Evolutionary conservation across 129 eudicot species (phyloP).

Genomic region (Lactuca saligna): DNA sequence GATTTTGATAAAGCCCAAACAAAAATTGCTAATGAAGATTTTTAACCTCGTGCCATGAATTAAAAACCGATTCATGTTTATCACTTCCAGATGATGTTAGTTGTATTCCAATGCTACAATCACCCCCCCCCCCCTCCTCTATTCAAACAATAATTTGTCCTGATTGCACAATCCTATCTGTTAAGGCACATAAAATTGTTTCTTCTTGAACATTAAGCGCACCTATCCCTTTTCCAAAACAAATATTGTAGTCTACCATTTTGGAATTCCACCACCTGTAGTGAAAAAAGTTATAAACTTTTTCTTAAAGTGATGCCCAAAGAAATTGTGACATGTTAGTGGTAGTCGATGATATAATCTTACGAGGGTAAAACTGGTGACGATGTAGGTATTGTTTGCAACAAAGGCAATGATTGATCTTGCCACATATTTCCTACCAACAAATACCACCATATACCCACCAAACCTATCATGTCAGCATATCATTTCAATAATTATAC

Average conservation of each 20-base stretch:
- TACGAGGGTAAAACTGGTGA: slow-evolving; percentile 95
- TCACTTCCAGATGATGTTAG: slow-evolving; percentile 94
- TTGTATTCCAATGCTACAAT: slow-evolving; percentile 90
- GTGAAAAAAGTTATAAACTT: background rate
- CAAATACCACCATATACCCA: slow-evolving; percentile 98
- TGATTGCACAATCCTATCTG: slow-evolving; percentile 80
- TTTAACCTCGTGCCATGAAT: slow-evolving; percentile 92
- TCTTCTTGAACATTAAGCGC: slow-evolving; percentile 69
- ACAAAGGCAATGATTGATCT: slow-evolving; percentile 88
- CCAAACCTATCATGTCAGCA: slow-evolving; percentile 59
- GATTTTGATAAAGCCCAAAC: slow-evolving; percentile 68
- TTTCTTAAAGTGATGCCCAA: slow-evolving; percentile 11
- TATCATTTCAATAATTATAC: too few relatives aligned
- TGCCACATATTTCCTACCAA: slow-evolving; percentile 96
- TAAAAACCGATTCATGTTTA: slow-evolving; percentile 81
- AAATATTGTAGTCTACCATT: slow-evolving; percentile 89
- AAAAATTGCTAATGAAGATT: slow-evolving; percentile 93
- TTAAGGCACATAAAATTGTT: slow-evolving; percentile 75
- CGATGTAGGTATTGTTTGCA: slow-evolving; percentile 62
- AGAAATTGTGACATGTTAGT: slow-evolving; percentile 20
- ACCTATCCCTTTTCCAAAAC: slow-evolving; percentile 89
- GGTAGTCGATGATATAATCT: slow-evolving; percentile 26
- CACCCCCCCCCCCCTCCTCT: slow-evolving; percentile 52
- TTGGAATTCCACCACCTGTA: slow-evolving; percentile 76
- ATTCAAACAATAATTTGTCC: slow-evolving; percentile 55